A percentile compares a stretch with the other conserved stretches of the same genome.
These are phyloP conservation scores for Xylaria polymorpha DNA, from an alignment of 2,329 filamentous ascomycete genomes.

Conservation along the genomic window DNA sequence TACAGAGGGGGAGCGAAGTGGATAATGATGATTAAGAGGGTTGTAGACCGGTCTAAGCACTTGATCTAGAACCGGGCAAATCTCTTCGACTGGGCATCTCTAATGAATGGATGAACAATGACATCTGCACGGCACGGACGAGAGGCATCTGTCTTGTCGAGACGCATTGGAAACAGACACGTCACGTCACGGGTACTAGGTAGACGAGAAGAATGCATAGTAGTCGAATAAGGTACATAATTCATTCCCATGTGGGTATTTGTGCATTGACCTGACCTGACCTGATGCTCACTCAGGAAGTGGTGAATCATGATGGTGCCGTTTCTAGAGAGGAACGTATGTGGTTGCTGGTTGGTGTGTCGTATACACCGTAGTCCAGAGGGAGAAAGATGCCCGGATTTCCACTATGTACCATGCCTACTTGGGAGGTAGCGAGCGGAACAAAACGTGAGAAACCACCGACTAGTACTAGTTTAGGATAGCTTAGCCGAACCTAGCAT, in stretches of 20 bases:
- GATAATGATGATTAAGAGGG: constrained; percentile 12
- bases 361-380: background rate
- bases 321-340: background rate
- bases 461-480: constrained; percentile 8
- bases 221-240: background rate
- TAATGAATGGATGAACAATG: constrained; percentile 8
- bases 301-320: background rate
- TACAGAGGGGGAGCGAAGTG: background rate
- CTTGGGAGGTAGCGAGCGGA: too few species aligned
- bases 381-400: constrained; percentile 9
- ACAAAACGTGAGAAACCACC: constrained; percentile 1
- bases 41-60: constrained; percentile 4
- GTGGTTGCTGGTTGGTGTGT: background rate
- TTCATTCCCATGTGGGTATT: background rate
- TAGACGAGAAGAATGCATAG: background rate
- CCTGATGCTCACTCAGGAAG: background rate
- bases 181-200: background rate
- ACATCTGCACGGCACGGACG: constrained; percentile 22
- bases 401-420: background rate
- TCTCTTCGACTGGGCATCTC: background rate
- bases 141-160: constrained; percentile 11
- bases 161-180: constrained; percentile 21
- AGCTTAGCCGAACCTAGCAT: constrained; percentile 13
- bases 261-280: constrained; percentile 11
- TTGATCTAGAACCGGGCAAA: background rate